Percentiles rank a stretch among this genome's conserved stretches.
Evolutionary conservation across 2,329 filamentous ascomycete species (phyloP).

Genomic region (Penicillium sp.): DNA sequence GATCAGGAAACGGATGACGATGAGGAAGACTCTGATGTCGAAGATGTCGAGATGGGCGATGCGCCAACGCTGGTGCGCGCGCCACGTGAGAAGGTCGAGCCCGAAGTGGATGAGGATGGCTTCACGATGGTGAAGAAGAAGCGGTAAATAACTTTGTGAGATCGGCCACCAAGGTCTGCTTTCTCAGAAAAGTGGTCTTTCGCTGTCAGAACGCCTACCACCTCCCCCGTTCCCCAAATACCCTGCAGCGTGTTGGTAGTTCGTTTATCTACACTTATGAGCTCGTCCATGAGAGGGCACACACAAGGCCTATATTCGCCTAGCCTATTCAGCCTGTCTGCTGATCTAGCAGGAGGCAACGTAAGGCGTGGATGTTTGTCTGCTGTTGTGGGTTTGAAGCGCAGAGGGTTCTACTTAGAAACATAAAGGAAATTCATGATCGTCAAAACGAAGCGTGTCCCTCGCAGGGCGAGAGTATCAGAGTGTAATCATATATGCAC

Average conservation of each 20-base stretch:
- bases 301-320: too few species aligned
- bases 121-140: slow-evolving; percentile 72
- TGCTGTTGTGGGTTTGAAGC: slow-evolving; percentile 19
- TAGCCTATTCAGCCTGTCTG: too few species aligned
- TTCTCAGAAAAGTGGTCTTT: too few species aligned
- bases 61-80: slow-evolving; percentile 56
- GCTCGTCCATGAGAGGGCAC: too few species aligned
- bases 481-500: too few species aligned
- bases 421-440: slow-evolving; percentile 27
- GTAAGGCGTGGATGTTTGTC: slow-evolving; percentile 1
- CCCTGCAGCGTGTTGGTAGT: too few species aligned
- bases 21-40: slow-evolving; percentile 47
- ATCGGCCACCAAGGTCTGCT: not conserved
- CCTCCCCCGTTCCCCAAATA: too few species aligned
- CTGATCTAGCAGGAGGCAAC: too few species aligned
- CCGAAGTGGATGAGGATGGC: slow-evolving; percentile 73
- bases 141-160: slow-evolving; percentile 30
- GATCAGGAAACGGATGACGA: slow-evolving; percentile 55
- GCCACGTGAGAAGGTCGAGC: slow-evolving; percentile 58
- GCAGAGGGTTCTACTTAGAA: slow-evolving; percentile 21
- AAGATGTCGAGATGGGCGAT: slow-evolving; percentile 61
- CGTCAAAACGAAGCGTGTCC: slow-evolving; percentile 24
- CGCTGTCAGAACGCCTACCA: too few species aligned
- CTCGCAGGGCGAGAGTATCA: not conserved
- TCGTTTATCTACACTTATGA: too few species aligned